Base-by-base conservation (phyloP, 805 yeast genomes). In the Saccharomycopsis sp. region DNA sequence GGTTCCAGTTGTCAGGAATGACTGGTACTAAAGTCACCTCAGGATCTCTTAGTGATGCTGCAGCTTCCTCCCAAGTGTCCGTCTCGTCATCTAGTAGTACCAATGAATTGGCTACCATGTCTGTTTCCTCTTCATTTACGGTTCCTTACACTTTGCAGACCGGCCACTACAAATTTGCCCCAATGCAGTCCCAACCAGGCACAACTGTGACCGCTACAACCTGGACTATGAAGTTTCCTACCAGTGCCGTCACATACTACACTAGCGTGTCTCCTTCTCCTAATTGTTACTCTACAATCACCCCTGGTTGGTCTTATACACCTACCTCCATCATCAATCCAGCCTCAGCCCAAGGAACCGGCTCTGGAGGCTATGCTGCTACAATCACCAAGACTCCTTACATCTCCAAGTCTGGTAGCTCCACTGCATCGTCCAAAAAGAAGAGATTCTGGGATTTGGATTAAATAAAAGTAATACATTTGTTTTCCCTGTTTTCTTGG, bases 131-230 rank as follows among this genome's bases (percentile, higher is more conserved):
- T 12, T 84, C 90, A 1, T 86, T 85, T 69, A 68, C 84, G 2
- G 73, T 91, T 4, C 79, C 95, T 1, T 92, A 91, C 72, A 79
- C 89, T 2, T 62, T 65, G 64, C 98, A 92, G 73, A 85, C 94
- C 0, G 97, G 97, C 34, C 70, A 64, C 20, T 81, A 88, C 8
- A 80, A 91, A 65, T 89, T 73, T 70, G 97, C 98, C 1, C 97
- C 97, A 55, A 89, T 91, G 97, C 97, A 91, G 73, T 69, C 76
- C 59, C 97, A 90, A 71, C 97, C 99, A 3, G 88, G 85, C 2
- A 66, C 87, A 1, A 73, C 72, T 8, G 80, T 90, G 24, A 87
- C 96, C 0, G 80, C 75, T 44, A 77, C 85, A 8, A 71, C 84
- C 2, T 86, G 91, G 85, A 68, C 85, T 9, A 78, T 84, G 64